Conservation (phyloP, 208 protist genomes). For the Borovskyia barvae region DNA sequence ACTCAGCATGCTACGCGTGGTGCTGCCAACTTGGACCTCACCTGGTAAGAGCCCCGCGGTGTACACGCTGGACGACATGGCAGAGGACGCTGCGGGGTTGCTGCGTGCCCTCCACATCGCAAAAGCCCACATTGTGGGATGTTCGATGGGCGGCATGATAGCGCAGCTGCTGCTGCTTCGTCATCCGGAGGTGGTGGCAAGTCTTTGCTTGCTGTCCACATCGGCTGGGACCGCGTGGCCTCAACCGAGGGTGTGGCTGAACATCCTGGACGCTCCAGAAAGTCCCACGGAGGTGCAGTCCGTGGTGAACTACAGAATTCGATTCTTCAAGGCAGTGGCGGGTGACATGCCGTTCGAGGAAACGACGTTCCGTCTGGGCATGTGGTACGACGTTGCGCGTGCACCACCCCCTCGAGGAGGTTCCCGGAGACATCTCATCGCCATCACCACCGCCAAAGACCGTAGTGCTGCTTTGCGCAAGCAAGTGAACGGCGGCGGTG, state of each 20-base stretch:
- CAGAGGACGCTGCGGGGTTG: slow-evolving; percentile 55
- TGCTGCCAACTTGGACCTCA: slow-evolving; percentile 43
- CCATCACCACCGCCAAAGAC: slow-evolving; percentile 28
- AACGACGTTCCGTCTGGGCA: slow-evolving; percentile 31
- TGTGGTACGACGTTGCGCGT: slow-evolving; percentile 29
- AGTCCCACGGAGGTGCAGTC: slow-evolving; percentile 30
- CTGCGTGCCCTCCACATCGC: slow-evolving; percentile 42
- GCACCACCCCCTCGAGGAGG: slow-evolving; percentile 25
- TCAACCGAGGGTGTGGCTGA: slow-evolving; percentile 48
- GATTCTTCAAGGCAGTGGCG: slow-evolving; percentile 25
- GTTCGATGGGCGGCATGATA: slow-evolving; percentile 84
- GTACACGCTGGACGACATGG: slow-evolving; percentile 77
- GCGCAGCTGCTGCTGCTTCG: slow-evolving; percentile 50
- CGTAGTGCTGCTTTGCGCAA: slow-evolving; percentile 26
- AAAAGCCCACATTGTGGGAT: slow-evolving; percentile 63
- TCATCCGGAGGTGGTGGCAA: slow-evolving; percentile 45
- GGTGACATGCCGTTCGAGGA: slow-evolving; percentile 36
- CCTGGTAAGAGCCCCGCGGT: slow-evolving; percentile 45
- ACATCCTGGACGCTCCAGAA: slow-evolving; percentile 52
- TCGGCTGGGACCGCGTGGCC: slow-evolving; percentile 57
- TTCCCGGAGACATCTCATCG: slow-evolving; percentile 29
- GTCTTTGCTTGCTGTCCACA: slow-evolving; percentile 71
- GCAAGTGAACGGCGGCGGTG: slow-evolving; percentile 30
- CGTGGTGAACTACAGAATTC: slow-evolving; percentile 60
- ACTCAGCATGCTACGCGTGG: slow-evolving; percentile 40